These are phyloP conservation scores for Aureobasidium sp. DNA, from an alignment of 2,329 filamentous ascomycete genomes.

Conservation along the genomic window DNA sequence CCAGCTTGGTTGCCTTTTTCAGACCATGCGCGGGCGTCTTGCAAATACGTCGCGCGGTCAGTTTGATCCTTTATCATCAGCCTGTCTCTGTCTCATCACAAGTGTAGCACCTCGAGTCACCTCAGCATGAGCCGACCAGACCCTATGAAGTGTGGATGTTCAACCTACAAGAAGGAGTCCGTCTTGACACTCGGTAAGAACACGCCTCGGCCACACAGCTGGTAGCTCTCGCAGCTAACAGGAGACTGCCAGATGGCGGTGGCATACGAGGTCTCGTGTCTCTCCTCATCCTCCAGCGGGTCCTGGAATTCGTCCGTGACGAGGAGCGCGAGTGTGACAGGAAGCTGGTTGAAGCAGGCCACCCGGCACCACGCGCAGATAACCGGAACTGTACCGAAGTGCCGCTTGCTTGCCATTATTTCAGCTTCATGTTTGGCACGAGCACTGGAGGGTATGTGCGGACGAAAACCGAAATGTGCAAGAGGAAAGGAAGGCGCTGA, in stretches of 20 bases:
- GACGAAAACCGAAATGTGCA: no score
- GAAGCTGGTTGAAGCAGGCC: no score
- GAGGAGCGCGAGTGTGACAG: neutral
- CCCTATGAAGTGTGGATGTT: neutral
- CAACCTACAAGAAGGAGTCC: neutral
- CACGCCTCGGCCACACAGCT: neutral
- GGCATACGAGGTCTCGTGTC: conserved; percentile 33
- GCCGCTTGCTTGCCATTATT: conserved; percentile 28
- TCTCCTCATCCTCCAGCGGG: conserved; percentile 26
- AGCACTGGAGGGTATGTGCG: conserved; percentile 28
- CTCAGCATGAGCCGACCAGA: neutral
- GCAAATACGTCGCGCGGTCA: neutral
- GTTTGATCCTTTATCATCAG: neutral
- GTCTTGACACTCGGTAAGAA: neutral
- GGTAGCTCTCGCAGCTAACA: neutral
- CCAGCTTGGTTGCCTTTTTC: neutral
- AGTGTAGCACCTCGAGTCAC: neutral
- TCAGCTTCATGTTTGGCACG: conserved; percentile 34
- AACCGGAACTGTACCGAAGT: neutral
- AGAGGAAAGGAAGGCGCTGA: no score
- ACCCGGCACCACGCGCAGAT: neutral
- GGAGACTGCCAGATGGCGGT: conserved; percentile 27
- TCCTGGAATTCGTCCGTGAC: conserved; percentile 26
- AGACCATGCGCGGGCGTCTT: neutral
- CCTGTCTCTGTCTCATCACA: neutral